Evolutionary conservation across 2,329 filamentous ascomycete genomes (phyloP).

Genomic region (Colletotrichum tamarilloi): DNA sequence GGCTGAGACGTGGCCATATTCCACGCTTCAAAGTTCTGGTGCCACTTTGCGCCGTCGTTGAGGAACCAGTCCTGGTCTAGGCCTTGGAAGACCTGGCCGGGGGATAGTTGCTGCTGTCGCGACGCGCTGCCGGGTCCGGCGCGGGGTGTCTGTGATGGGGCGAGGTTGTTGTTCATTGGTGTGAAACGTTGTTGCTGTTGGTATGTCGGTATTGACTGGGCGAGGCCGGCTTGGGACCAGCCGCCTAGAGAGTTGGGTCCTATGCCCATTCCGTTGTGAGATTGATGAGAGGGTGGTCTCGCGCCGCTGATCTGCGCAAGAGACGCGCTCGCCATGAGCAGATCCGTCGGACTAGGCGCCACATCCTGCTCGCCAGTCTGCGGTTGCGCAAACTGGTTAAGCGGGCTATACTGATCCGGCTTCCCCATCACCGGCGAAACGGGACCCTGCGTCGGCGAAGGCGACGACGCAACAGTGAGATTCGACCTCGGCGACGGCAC

Average conservation of each 20-base stretch:
- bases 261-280: neutral
- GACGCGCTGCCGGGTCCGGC: conserved; percentile 10
- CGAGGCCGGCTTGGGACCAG: conserved; percentile 41
- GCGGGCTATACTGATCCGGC: conserved; percentile 48
- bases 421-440: conserved; percentile 37
- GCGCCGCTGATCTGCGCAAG: conserved; percentile 38
- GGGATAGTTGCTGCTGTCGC: conserved; percentile 42
- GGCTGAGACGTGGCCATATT: conserved; percentile 44
- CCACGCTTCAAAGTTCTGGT: conserved; percentile 68
- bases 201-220: conserved; percentile 43
- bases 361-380: conserved; percentile 40
- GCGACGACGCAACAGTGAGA: conserved; percentile 40
- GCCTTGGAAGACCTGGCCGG: conserved; percentile 47
- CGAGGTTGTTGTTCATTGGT: conserved; percentile 1
- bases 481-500: conserved; percentile 64
- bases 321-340: conserved; percentile 41
- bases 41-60: conserved; percentile 67
- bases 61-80: conserved; percentile 69
- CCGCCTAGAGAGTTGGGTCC: conserved; percentile 22
- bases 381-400: conserved; percentile 47
- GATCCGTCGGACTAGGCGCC: conserved; percentile 41
- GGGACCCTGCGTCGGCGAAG: conserved; percentile 40
- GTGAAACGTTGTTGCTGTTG: conserved; percentile 36
- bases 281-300: conserved; percentile 25
- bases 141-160: neutral